Base-by-base conservation (phyloP, 106 monocot species). In the Acorus calamus region DNA sequence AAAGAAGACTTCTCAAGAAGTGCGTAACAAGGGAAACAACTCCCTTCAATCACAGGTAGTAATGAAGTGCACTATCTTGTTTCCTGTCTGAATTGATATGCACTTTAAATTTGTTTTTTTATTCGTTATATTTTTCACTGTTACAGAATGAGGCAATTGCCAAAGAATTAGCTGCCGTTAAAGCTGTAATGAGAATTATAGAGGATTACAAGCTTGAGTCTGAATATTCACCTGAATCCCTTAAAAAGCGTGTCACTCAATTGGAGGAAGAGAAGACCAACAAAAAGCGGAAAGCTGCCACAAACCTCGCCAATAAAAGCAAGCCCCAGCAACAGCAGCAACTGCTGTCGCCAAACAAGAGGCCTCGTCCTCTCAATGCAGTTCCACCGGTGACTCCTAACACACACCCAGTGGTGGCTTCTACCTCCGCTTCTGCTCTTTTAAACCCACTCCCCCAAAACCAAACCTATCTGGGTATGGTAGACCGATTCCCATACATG, bases 91-190 rank as follows among this genome's bases (percentile, higher is more conserved):
- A 3, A 50, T 59, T 63, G 53, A 58, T 51, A 28, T 65, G 42
- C n/a, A 8, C 4, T 47, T 28, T 5, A 28, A 1, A 28, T 11
- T 10, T 56, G n/a, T n/a, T 58, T 60, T 74, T 50, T 49, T 55
- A 53, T 7, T 52, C 49, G 51, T 0, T 14, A 46, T 28, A 14
- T 51, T 56, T 9, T 51, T 28, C 3, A 63, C 3, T 71, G 65
- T n/a, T 57, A 65, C 84, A 88, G 88, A 88, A 81, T 62, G 81
- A 78, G 57, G 84, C 84, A 4, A 76, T 47, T 52, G 69, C 80
- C 14, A 88, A 76, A 68, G 78, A 88, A 47, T 9, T 88, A 49
- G 56, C 72, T 71, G 78, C 84, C 49, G 44, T 84, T 44, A 81
- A 55, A 68, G 57, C 64, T 4, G 80, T 84, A 52, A 60, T 76